A percentile compares a stretch with the other conserved stretches of the same genome.
These are phyloP conservation scores for Phoma herbarum DNA, from an alignment of 2,329 filamentous ascomycete genomes.

Conservation along the genomic window DNA sequence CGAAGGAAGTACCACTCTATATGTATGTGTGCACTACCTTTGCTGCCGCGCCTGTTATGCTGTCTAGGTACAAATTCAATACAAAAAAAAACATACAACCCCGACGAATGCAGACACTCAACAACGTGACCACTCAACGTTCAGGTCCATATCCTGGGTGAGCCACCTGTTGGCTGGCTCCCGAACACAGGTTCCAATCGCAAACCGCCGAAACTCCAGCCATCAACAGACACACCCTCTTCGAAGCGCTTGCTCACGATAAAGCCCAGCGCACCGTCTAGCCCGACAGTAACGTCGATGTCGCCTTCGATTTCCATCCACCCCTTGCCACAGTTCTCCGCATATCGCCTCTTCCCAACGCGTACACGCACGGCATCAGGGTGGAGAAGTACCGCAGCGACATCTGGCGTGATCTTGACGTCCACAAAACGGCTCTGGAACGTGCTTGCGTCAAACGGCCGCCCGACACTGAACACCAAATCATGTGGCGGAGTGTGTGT, in stretches of 20 bases:
- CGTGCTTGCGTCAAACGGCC: constrained; percentile 44
- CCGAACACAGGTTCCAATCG: constrained; percentile 49
- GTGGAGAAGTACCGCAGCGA: constrained; percentile 49
- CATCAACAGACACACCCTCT: constrained; percentile 43
- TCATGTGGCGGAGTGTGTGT: constrained; percentile 36
- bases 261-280: constrained; percentile 51
- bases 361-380: constrained; percentile 51
- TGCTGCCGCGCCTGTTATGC: neutral
- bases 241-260: constrained; percentile 48
- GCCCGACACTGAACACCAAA: constrained; percentile 50
- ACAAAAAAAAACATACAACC: neutral
- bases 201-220: constrained; percentile 53
- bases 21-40: too few species aligned
- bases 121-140: neutral
- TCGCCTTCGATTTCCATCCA: constrained; percentile 52
- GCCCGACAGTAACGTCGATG: constrained; percentile 47
- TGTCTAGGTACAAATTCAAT: neutral
- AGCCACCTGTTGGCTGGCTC: neutral
- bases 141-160: neutral
- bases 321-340: constrained; percentile 41
- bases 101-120: neutral
- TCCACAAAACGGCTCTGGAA: constrained; percentile 49
- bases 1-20: neutral
- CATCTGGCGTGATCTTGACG: constrained; percentile 50
- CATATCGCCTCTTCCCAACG: constrained; percentile 42